Base-by-base conservation (phyloP, 768 basidiomycete species). In the Psilocybe cyanescens region DNA sequence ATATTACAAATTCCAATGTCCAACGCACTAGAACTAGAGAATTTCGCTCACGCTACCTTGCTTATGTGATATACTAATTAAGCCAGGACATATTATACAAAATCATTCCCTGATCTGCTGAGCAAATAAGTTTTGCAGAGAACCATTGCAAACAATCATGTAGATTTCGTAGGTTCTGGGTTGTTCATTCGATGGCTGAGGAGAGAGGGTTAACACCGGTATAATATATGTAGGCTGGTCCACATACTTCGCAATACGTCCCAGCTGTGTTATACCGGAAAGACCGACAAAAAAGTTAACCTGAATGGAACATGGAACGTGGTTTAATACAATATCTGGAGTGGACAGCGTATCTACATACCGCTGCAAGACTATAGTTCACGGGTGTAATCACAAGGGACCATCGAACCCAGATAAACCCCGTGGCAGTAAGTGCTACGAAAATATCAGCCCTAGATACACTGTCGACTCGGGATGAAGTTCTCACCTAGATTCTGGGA, bases 341-440 rank as follows among this genome's bases (percentile, higher is more conserved):
- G 11, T 35, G 33, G 11, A 35, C 6, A 35, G 33, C 33, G 33
- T 11, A 11, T 7, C 33, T 11, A 80, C 89, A 63, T 74, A 97
- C 95, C 47, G 94, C 95, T n/a, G 95, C 96, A 63, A 98, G 79
- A 70, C 92, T 95, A 79, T 95, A 94, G 78, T 98, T 98, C 63
- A 97, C 79, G 7, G 96, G 96, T 35, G 81, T 97, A 71, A 98
- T 98, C 57, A 98, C 96, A 31, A 99, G 70, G 7, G 95, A 97
- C 77, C 97, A 99, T 64, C 97, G 90, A 44, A 99, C 97, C 97
- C 97, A 99, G 74, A 99, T 99, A 71, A 98, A 82, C 8, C 97
- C 97, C 8, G 97, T 99, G 28, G 91, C 92, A 7, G 94, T 83
- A 51, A 99, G 84, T 49, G 97, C 97, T 97, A 66, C 14, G 61